These are phyloP conservation scores for Xylaria sp. DNA, from an alignment of 2,329 filamentous ascomycete genomes.

Conservation along the genomic window DNA sequence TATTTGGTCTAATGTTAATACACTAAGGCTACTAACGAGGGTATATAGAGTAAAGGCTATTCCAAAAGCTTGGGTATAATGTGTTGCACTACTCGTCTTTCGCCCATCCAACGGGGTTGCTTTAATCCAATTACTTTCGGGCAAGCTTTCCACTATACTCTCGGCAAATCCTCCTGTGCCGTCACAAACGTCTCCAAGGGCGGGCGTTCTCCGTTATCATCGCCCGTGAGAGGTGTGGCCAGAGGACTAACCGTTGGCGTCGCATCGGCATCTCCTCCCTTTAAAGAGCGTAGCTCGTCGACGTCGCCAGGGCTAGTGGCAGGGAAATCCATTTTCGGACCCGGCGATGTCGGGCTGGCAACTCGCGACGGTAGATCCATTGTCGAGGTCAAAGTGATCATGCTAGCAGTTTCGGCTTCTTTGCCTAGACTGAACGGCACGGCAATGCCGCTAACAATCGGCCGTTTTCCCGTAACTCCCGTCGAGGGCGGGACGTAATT, in stretches of 20 bases:
- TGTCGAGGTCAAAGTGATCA: conserved; percentile 70
- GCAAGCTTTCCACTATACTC: conserved; percentile 17
- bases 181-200: conserved; percentile 67
- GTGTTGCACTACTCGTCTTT: conserved; percentile 15
- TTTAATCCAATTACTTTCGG: background rate
- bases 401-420: conserved; percentile 74
- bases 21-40: conserved; percentile 16
- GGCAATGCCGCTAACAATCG: conserved; percentile 75
- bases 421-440: conserved; percentile 77
- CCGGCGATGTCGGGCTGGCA: conserved; percentile 49
- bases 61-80: conserved; percentile 31
- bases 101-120: background rate
- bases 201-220: conserved; percentile 39
- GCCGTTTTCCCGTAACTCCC: conserved; percentile 69
- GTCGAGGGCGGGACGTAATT: conserved; percentile 58
- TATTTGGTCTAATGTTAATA: conserved; percentile 11
- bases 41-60: conserved; percentile 36
- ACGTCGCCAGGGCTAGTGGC: conserved; percentile 34
- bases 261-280: conserved; percentile 18
- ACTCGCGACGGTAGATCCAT: conserved; percentile 50
- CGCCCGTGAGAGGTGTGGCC: conserved; percentile 27
- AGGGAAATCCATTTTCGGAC: conserved; percentile 29
- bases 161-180: conserved; percentile 59
- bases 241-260: conserved; percentile 29
- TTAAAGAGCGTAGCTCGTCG: conserved; percentile 34